These are phyloP conservation scores for Gossypium rotundifolium DNA, from an alignment of 345 rosid species.

Conservation along the genomic window DNA sequence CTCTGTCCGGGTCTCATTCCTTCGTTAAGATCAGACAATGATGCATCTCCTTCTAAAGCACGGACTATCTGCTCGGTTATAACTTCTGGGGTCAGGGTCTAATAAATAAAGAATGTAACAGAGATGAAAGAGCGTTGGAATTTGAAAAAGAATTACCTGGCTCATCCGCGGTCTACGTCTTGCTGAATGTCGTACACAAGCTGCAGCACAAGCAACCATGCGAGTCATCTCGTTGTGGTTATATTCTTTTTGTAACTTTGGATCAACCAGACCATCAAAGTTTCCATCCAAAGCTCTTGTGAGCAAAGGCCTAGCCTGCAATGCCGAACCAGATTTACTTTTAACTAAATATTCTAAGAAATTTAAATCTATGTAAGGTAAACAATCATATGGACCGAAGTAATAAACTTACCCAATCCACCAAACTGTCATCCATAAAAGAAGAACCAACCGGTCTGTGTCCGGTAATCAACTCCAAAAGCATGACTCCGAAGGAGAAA, in stretches of 20 bases:
- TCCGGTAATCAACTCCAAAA: conserved; percentile 83
- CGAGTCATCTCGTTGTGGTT: conserved; percentile 66
- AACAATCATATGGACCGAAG: background rate
- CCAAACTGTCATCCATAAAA: conserved; percentile 80
- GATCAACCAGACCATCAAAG: conserved; percentile 56
- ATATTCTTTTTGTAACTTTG: conserved; percentile 48
- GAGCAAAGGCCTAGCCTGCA: conserved; percentile 77
- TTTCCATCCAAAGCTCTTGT: conserved; percentile 56
- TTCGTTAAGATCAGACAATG: conserved; percentile 63
- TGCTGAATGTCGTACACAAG: conserved; percentile 85
- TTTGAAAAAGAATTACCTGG: conserved; percentile 43
- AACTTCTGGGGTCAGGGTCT: conserved; percentile 6
- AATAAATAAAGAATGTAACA: background rate
- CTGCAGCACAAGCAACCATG: conserved; percentile 91
- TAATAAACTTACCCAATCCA: conserved; percentile 68
- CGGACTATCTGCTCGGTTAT: conserved; percentile 60
- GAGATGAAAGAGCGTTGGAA: background rate
- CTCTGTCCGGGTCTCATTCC: conserved; percentile 65
- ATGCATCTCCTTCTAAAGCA: conserved; percentile 70
- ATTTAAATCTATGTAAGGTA: background rate
- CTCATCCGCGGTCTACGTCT: conserved; percentile 80
- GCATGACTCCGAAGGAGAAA: conserved; percentile 90
- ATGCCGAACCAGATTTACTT: conserved; percentile 6
- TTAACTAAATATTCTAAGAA: background rate
- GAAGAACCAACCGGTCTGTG: conserved; percentile 69